A percentile compares a stretch with the other conserved stretches of the same genome.
phyloP scores from a whole-genome alignment of 768 basidiomycete genomes.

The Boletales sp. region DNA sequence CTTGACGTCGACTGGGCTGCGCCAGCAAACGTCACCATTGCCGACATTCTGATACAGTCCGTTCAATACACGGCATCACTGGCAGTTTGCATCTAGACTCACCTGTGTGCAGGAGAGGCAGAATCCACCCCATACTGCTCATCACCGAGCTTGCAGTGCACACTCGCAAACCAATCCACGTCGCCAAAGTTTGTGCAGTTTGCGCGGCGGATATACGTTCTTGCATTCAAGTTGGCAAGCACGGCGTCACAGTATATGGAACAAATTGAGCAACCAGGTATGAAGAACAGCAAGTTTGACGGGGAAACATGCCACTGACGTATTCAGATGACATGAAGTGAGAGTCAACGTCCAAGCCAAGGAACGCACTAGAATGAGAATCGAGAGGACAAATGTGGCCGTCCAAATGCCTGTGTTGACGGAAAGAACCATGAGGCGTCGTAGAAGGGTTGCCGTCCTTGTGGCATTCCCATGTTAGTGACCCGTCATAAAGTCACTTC shows the following conservation, averaged over 20 bases:
- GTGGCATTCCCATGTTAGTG: neutral
- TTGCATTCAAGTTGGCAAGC: neutral
- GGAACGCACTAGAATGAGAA: conserved; percentile 38
- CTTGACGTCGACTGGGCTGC: too few relatives aligned
- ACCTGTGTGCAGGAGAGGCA: too few relatives aligned
- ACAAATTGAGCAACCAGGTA: neutral
- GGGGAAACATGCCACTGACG: neutral
- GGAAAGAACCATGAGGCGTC: conserved; percentile 5
- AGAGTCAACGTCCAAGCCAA: neutral
- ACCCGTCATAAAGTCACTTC: neutral
- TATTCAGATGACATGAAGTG: neutral
- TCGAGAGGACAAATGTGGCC: conserved; percentile 15
- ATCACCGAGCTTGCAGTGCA: too few relatives aligned
- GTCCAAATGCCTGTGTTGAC: conserved; percentile 37
- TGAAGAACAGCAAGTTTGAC: neutral
- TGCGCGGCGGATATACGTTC: too few relatives aligned
- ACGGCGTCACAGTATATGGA: neutral
- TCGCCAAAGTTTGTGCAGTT: too few relatives aligned
- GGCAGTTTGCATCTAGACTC: too few relatives aligned
- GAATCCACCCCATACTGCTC: too few relatives aligned
- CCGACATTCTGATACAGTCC: too few relatives aligned
- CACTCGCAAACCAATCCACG: too few relatives aligned
- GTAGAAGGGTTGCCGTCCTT: conserved; percentile 7
- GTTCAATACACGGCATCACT: too few relatives aligned
- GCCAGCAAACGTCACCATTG: too few relatives aligned